Evolutionary conservation across 2,329 filamentous ascomycete species (phyloP), one percentile per base, ranked within the genome.

Genomic region (Zymoseptoria tritici): DNA sequence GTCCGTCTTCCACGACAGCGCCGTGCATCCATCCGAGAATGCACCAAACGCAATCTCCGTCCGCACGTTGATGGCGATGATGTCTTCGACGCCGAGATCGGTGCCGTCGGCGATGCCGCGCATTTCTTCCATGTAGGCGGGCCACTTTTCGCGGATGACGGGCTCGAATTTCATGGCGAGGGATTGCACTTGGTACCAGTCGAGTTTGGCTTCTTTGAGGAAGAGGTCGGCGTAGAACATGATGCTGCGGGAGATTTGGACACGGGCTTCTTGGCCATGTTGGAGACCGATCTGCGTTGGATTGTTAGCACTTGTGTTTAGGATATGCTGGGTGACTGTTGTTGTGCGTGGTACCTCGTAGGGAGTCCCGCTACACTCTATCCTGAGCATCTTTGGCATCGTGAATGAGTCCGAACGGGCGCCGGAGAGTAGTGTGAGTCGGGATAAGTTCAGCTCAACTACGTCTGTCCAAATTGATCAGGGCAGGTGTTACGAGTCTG

Each of bases 41-140:
- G 83, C 70, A 0, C 83, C 82, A 59, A 85, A 84, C 1, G 76
- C 76, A 61, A 84, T 83, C 69, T 85, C 82, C 0, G 80, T 83
- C 1, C 82, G 75, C 5, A 83, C 78, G 58, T 85, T 85, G 9
- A 85, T 70, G 1, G 82, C 81, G 1, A 85, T 68, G n/a, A 85
- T 78, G 53, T 84, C 81, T 2, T 80, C 67, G 1, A 84, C 64
- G 0, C 74, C 63, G 7, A 77, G 68, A 0, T 67, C 71, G 0
- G 81, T 76, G 2, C 83, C 83, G 1, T 80, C 75, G 0, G 83
- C 81, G 49, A 85, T 76, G 52, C 71, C 71, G 55, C 66, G 62
- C 71, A 80, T 79, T 61, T 80, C 78, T 46, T 77, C 72, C 7
- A 77, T 70, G 58, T 76, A 78, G 0, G 66, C 69, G 1, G 77